A percentile compares a stretch with the other conserved stretches of the same genome.
phyloP scores from a whole-genome alignment of 164 flowering plant genomes.

The Vitis rotundifolia region DNA sequence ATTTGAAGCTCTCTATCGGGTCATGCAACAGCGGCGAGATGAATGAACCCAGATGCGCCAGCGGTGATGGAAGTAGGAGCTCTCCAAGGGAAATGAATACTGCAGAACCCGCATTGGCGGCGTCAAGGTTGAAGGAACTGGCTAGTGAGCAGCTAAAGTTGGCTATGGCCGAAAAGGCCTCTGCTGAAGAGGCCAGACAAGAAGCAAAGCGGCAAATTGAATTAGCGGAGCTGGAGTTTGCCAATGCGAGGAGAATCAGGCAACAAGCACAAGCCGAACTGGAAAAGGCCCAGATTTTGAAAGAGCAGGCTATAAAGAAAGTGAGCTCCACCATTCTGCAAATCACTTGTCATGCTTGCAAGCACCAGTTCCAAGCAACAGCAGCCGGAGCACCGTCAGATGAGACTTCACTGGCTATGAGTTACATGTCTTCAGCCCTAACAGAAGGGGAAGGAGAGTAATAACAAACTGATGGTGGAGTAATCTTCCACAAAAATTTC shows the following conservation, averaged over 20 bases:
- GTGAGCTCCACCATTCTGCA: slow-evolving; percentile 63
- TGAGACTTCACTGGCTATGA: slow-evolving; percentile 60
- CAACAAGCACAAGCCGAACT: slow-evolving; percentile 81
- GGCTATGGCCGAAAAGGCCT: slow-evolving; percentile 68
- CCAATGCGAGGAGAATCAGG: slow-evolving; percentile 74
- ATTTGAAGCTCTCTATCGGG: slow-evolving; percentile 79
- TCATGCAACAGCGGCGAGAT: slow-evolving; percentile 24
- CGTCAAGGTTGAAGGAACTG: slow-evolving; percentile 37
- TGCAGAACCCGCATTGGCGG: slow-evolving; percentile 17
- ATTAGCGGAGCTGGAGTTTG: slow-evolving; percentile 81
- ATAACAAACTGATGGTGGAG: slow-evolving; percentile 10
- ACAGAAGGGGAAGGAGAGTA: slow-evolving; percentile 68
- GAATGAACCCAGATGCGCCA: slow-evolving; percentile 3
- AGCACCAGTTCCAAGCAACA: slow-evolving; percentile 55
- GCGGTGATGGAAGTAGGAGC: not conserved
- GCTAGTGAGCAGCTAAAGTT: slow-evolving; percentile 53
- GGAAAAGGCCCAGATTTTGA: slow-evolving; percentile 62
- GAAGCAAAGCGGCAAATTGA: slow-evolving; percentile 77
- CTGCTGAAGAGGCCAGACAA: slow-evolving; percentile 74
- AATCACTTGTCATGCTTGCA: slow-evolving; percentile 85
- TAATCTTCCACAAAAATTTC: not conserved
- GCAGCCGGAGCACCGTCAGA: slow-evolving; percentile 30
- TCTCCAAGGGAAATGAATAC: slow-evolving; percentile 1
- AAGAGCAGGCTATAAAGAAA: slow-evolving; percentile 66
- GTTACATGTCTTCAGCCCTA: slow-evolving; percentile 67